These are phyloP conservation scores for Leccinum fibrillosum DNA, from an alignment of 768 basidiomycete species.

Conservation along the genomic window DNA sequence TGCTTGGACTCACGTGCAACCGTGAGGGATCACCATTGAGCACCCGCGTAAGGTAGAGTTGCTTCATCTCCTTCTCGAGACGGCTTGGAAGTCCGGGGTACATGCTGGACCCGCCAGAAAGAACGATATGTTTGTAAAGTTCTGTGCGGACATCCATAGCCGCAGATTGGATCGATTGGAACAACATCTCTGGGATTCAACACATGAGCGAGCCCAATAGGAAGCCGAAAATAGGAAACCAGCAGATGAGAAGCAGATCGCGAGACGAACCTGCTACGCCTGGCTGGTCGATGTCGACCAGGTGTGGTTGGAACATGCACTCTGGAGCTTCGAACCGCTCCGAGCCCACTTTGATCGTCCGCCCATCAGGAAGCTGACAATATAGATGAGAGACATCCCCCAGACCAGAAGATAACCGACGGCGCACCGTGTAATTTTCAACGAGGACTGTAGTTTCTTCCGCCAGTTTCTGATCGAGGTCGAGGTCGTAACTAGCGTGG, in stretches of 20 bases:
- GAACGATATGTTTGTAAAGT: constrained; percentile 96
- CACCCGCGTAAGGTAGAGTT: constrained; percentile 92
- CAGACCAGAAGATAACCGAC: not conserved
- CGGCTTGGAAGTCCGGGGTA: constrained; percentile 97
- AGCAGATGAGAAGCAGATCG: not conserved
- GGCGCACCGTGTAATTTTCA: constrained; percentile 87
- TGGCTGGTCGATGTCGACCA: constrained; percentile 95
- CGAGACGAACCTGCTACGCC: constrained; percentile 80
- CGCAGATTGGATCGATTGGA: constrained; percentile 90
- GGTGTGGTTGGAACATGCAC: constrained; percentile 99
- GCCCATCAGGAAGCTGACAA: constrained; percentile 85
- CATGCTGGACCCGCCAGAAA: constrained; percentile 98
- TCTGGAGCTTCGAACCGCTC: constrained; percentile 99
- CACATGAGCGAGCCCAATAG: not conserved
- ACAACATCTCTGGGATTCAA: constrained; percentile 75
- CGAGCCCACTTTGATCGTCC: constrained; percentile 94
- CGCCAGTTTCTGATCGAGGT: constrained; percentile 85
- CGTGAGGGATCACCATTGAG: constrained; percentile 79
- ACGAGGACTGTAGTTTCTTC: constrained; percentile 97
- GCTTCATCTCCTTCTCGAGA: constrained; percentile 99
- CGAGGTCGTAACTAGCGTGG: constrained; percentile 82
- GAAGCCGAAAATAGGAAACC: not conserved
- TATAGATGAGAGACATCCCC: constrained; percentile 4
- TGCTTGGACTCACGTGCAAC: constrained; percentile 64
- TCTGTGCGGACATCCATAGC: constrained; percentile 88